Evolutionary conservation across 305 asterid genomes (phyloP).

Genomic region (Lippia alba): DNA sequence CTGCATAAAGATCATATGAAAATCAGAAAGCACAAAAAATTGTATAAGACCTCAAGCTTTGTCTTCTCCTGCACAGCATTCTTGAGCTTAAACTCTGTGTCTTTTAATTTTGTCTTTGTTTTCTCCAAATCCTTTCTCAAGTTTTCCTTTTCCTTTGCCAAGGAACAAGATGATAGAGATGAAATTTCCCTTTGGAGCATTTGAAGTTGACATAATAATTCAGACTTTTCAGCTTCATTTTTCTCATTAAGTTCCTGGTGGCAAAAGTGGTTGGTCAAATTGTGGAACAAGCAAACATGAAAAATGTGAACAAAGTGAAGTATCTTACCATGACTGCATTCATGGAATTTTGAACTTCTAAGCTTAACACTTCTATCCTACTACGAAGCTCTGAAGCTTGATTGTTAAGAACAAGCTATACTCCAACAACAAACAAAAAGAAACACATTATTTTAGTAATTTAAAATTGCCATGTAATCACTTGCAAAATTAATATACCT

Average conservation of each 20-base stretch:
- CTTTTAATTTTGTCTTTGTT: conserved; percentile 81
- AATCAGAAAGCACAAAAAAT: conserved; percentile 25
- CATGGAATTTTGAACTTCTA: conserved; percentile 56
- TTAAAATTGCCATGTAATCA: conserved; percentile 26
- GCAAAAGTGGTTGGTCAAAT: conserved; percentile 38
- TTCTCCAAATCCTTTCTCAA: conserved; percentile 89
- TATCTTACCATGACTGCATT: conserved; percentile 55
- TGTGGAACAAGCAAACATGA: conserved; percentile 31
- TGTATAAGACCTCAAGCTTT: conserved; percentile 79
- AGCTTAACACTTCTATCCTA: conserved; percentile 61
- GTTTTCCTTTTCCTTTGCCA: conserved; percentile 86
- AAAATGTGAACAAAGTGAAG: conserved; percentile 31
- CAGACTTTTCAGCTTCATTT: conserved; percentile 65
- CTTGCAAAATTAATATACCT: conserved; percentile 52
- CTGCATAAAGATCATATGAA: conserved; percentile 28
- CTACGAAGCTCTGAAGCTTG: conserved; percentile 61
- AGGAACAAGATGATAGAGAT: conserved; percentile 69
- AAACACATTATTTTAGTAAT: conserved; percentile 35
- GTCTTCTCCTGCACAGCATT: conserved; percentile 90
- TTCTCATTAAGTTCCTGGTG: conserved; percentile 63
- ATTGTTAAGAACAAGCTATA: conserved; percentile 59
- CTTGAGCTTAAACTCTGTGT: conserved; percentile 84
- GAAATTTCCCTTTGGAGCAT: conserved; percentile 67
- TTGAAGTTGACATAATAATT: conserved; percentile 56
- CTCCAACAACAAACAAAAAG: conserved; percentile 38